phyloP scores from a whole-genome alignment of 805 yeast species.

The Wickerhamiella lipophila region DNA sequence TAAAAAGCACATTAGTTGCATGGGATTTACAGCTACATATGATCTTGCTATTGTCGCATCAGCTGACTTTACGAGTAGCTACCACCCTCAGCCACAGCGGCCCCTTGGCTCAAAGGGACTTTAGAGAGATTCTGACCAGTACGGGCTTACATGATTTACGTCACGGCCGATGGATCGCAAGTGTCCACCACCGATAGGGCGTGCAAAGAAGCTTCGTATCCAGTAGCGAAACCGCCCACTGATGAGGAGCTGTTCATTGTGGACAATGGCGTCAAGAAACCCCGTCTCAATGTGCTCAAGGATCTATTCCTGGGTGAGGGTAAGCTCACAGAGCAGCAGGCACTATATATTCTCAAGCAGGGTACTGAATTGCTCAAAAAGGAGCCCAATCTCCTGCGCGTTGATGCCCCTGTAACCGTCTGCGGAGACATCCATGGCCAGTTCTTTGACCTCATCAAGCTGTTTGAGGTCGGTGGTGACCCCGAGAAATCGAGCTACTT shows the following conservation, averaged over 20 bases:
- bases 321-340: slow-evolving; percentile 58
- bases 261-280: slow-evolving; percentile 37
- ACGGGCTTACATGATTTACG: slow-evolving; percentile 13
- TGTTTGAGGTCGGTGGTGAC: slow-evolving; percentile 88
- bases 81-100: too few species aligned
- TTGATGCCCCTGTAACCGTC: slow-evolving; percentile 88
- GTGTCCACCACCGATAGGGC: slow-evolving; percentile 47
- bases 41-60: too few species aligned
- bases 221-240: slow-evolving; percentile 50
- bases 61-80: too few species aligned
- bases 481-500: slow-evolving; percentile 65
- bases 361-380: slow-evolving; percentile 50
- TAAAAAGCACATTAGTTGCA: too few species aligned
- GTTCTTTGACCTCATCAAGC: slow-evolving; percentile 73
- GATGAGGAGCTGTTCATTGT: slow-evolving; percentile 55
- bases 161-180: slow-evolving; percentile 37
- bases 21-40: too few species aligned
- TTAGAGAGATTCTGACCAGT: background rate
- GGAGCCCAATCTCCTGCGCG: slow-evolving; percentile 69
- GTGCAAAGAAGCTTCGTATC: slow-evolving; percentile 47
- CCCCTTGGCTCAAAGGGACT: too few species aligned
- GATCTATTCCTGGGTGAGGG: slow-evolving; percentile 76
- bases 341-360: slow-evolving; percentile 46
- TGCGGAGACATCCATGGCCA: slow-evolving; percentile 99
- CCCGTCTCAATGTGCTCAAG: slow-evolving; percentile 57